phyloP scores from a whole-genome alignment of 1,284 basidiomycete genomes.

The Trichosporon sp. region DNA sequence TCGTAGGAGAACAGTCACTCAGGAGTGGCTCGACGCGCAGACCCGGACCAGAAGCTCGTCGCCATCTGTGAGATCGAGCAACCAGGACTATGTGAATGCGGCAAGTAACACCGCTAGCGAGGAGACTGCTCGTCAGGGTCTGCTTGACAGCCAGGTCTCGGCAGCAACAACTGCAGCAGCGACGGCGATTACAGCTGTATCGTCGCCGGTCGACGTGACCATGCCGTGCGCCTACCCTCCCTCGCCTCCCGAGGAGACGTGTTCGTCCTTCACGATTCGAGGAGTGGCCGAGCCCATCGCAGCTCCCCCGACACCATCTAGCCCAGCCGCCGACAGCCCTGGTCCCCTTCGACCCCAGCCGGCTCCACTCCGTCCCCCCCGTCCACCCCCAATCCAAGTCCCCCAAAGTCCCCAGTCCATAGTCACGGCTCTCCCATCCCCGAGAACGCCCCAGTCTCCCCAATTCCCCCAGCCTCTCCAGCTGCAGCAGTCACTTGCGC shows the following conservation, averaged over 20 bases:
- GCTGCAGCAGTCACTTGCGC: neutral
- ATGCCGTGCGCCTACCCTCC: neutral
- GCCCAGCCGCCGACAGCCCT: neutral
- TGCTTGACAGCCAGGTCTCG: neutral
- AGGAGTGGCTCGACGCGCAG: neutral
- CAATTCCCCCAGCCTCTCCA: neutral
- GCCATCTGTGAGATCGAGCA: neutral
- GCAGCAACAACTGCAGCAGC: neutral
- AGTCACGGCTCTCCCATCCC: neutral
- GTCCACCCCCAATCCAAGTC: neutral
- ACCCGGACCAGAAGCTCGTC: neutral
- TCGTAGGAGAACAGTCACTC: neutral
- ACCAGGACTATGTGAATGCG: neutral
- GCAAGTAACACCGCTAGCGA: neutral
- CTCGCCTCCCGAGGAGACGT: neutral
- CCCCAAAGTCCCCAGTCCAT: neutral
- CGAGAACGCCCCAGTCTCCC: neutral
- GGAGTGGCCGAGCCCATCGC: neutral
- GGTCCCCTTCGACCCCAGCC: neutral
- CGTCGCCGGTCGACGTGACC: neutral
- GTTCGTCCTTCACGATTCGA: neutral
- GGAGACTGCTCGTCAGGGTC: neutral
- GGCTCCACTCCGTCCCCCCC: neutral
- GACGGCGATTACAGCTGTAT: neutral
- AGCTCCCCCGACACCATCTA: neutral